Base-by-base conservation (phyloP, 78 protist species). In the Polysphondylium violaceum region DNA sequence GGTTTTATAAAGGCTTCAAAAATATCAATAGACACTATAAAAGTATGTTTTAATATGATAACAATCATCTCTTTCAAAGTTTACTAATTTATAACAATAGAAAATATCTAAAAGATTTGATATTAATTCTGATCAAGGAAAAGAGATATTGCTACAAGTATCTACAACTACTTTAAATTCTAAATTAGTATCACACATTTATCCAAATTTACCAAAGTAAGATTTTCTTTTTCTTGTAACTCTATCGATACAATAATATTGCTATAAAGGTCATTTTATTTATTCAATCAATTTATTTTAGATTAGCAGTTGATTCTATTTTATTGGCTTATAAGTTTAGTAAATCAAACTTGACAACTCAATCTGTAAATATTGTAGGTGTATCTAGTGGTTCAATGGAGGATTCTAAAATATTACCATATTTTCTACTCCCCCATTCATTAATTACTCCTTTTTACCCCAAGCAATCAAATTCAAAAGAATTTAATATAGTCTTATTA, bases 141-240 rank as follows among this genome's bases (percentile, higher is more conserved):
- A 21, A 41, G n/a, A 69, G 2, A 36, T 58, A 17, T 17, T 83
- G 25, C 2, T 59, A 43, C 17, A 56, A 19, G 38, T 47, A 17
- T 73, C 71, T 33, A 44, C 40, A 43, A 83, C 90, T 2, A 83
- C 90, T 27, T 58, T 83, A 38, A 83, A 83, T 59, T 83, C 90
- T 12, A 83, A 83, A 83, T 69, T 83, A 56, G 27, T 83, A 27
- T 83, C 90, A 36, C 90, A 83, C 41, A 31, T 64, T 53, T 68
- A 51, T 23, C 90, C 90, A 29, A 69, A 63, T 58, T 41, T 83
- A 19, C 50, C 78, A 67, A 83, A 40, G 53, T 78, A 36, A 19
- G 44, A 21, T 2, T 0, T n/a, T 41, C 8, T 6, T 43, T 41
- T 44, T 19, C n/a, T 7, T 72, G 9, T 47, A 47, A 25, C 1